Evolutionary conservation across 73 alveolate species (phyloP).

Genomic region (Paraurostyla sp.): DNA sequence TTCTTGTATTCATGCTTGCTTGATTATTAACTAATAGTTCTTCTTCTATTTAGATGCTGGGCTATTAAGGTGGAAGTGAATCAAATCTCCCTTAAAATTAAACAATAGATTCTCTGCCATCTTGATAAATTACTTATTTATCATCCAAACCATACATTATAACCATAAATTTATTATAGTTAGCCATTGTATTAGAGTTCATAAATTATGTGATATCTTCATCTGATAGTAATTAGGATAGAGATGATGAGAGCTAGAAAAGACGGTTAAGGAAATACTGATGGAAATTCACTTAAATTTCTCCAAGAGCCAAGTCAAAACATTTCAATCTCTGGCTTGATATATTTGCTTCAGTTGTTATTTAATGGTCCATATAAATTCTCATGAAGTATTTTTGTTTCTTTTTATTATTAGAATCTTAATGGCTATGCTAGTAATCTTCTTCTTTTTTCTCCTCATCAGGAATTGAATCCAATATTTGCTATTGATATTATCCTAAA

Average conservation of each 20-base stretch:
- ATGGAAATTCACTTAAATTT: slow-evolving; percentile 23
- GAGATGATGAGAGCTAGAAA: not conserved
- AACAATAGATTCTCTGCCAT: not conserved
- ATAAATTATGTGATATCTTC: not conserved
- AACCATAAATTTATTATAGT: not conserved
- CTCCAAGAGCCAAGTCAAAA: slow-evolving; percentile 5
- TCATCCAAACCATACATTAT: not conserved
- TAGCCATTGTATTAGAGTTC: not conserved
- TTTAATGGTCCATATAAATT: not conserved
- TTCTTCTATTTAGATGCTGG: not conserved
- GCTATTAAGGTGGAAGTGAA: too few relatives aligned
- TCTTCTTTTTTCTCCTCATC: too few relatives aligned
- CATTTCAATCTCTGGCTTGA: not conserved
- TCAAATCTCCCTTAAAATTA: not conserved
- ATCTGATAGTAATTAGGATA: slow-evolving; percentile 2
- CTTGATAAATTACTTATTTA: not conserved
- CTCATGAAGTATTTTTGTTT: not conserved
- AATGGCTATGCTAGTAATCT: too few relatives aligned
- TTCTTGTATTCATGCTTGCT: not conserved
- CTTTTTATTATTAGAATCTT: not conserved
- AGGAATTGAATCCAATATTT: too few relatives aligned
- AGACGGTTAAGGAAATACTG: slow-evolving; percentile 22
- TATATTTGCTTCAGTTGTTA: not conserved
- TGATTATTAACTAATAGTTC: not conserved
- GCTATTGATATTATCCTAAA: too few relatives aligned